A percentile compares a stretch with the other conserved stretches of the same genome.
phyloP scores from a whole-genome alignment of 306 rosid genomes.

The Casuarina cunninghamiana region DNA sequence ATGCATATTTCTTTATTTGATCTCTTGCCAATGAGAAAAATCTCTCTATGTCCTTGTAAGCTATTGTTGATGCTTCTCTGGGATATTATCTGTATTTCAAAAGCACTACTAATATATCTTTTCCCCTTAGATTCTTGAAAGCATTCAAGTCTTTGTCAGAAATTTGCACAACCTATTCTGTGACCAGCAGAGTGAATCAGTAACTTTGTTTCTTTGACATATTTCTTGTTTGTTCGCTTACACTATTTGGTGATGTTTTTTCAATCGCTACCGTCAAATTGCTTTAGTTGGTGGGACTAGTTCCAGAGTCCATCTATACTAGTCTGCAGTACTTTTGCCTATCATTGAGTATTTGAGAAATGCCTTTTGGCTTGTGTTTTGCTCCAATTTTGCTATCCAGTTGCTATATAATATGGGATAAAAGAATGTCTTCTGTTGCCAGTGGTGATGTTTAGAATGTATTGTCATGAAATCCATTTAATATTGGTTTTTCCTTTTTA shows the following conservation, averaged over 20 bases:
- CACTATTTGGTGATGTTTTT: background rate
- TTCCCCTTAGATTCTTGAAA: slow-evolving; percentile 69
- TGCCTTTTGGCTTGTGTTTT: too few relatives aligned
- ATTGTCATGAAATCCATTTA: too few relatives aligned
- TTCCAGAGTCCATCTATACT: background rate
- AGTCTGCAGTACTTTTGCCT: too few relatives aligned
- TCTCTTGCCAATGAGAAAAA: too few relatives aligned
- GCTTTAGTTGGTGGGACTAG: background rate
- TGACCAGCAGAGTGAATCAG: slow-evolving; percentile 56
- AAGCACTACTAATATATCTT: slow-evolving; percentile 18
- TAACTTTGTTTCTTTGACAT: slow-evolving; percentile 34
- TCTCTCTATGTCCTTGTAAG: background rate
- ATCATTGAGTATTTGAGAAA: too few relatives aligned
- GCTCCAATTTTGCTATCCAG: too few relatives aligned
- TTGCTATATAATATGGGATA: too few relatives aligned
- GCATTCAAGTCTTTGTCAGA: slow-evolving; percentile 83
- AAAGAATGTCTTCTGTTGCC: too few relatives aligned
- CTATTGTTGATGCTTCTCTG: background rate
- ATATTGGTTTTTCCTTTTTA: too few relatives aligned
- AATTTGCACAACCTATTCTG: slow-evolving; percentile 66
- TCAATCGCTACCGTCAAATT: background rate
- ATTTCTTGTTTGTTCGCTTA: background rate
- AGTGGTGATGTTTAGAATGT: too few relatives aligned
- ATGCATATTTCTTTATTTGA: background rate
- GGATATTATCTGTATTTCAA: background rate